Conservation (phyloP, 768 basidiomycete species). For the Hygrophorus russula region DNA sequence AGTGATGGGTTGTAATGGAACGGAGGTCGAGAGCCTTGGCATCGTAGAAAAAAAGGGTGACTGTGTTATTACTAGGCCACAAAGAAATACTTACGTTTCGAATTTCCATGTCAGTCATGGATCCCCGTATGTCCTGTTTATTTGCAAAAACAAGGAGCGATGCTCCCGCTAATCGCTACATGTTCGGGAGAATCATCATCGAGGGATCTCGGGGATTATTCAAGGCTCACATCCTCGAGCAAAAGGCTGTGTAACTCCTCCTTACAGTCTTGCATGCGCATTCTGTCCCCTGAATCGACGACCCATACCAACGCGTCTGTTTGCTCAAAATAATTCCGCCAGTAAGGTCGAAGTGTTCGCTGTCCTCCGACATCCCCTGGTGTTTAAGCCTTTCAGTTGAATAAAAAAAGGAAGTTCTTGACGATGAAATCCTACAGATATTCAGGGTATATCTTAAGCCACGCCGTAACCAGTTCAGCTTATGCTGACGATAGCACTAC, state of each 20-base stretch:
- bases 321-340: conserved; percentile 98
- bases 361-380: conserved; percentile 98
- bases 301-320: conserved; percentile 99
- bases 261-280: conserved; percentile 85
- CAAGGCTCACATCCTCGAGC: conserved; percentile 73
- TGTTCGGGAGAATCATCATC: not conserved
- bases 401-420: conserved; percentile 12
- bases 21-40: conserved; percentile 70
- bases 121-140: conserved; percentile 90
- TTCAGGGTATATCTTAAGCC: conserved; percentile 58
- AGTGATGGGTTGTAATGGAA: conserved; percentile 79
- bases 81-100: conserved; percentile 46
- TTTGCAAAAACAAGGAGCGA: conserved; percentile 94
- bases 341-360: conserved; percentile 90
- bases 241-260: conserved; percentile 79
- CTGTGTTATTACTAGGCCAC: conserved; percentile 7
- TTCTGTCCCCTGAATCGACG: conserved; percentile 87
- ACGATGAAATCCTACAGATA: conserved; percentile 50
- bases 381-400: conserved; percentile 7
- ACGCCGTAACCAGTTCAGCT: conserved; percentile 9
- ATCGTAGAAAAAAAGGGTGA: conserved; percentile 7
- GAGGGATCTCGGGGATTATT: conserved; percentile 5
- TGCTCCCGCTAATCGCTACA: conserved; percentile 86
- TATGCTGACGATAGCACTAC: conserved; percentile 9
- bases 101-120: conserved; percentile 76